phyloP scores from a whole-genome alignment of 2,329 filamentous ascomycete genomes.

The Sporothrix dimorphospora region DNA sequence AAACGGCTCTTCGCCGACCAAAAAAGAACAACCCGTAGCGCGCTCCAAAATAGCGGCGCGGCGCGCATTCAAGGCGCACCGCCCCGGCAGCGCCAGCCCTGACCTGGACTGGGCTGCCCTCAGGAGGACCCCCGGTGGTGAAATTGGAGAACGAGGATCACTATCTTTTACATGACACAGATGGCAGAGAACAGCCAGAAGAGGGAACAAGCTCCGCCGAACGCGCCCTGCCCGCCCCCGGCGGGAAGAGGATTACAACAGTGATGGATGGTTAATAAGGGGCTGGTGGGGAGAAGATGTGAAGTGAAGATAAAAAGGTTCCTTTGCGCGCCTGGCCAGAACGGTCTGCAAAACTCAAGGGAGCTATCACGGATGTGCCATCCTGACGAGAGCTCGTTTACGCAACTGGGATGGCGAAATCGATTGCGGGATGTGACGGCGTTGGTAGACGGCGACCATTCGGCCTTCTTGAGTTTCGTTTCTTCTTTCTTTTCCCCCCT shows the following conservation, averaged over 20 bases:
- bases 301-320: too few relatives aligned
- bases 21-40: neutral
- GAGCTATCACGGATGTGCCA: neutral
- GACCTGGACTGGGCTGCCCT: neutral
- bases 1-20: neutral
- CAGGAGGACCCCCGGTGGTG: neutral
- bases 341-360: neutral
- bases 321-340: too few relatives aligned
- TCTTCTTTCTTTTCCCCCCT: neutral
- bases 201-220: neutral
- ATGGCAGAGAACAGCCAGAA: neutral
- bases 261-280: too few relatives aligned
- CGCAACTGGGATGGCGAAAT: constrained; percentile 9
- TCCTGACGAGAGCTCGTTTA: neutral
- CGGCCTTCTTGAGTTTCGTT: neutral
- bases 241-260: too few relatives aligned
- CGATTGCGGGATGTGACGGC: constrained; percentile 4
- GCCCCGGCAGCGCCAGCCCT: constrained; percentile 14
- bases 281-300: too few relatives aligned
- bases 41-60: constrained; percentile 1
- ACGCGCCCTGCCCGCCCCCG: neutral
- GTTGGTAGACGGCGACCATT: neutral
- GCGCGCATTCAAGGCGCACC: neutral
- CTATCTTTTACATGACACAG: neutral
- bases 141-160: constrained; percentile 10